These are phyloP conservation scores for Cardiospermum halicacabum DNA, from an alignment of 345 rosid species.

Conservation along the genomic window DNA sequence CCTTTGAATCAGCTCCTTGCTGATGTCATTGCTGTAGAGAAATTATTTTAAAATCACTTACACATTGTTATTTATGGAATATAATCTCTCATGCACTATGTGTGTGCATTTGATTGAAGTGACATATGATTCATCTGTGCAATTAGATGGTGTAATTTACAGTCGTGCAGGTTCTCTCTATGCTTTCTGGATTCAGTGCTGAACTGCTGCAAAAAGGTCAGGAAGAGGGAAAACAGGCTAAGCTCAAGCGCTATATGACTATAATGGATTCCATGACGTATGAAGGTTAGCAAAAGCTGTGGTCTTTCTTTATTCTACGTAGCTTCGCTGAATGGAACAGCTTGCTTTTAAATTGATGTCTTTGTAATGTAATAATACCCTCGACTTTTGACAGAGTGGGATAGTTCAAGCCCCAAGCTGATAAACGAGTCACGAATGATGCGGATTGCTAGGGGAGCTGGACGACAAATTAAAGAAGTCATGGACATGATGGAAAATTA, in stretches of 20 bases:
- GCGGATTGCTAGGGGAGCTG: slow-evolving; percentile 82
- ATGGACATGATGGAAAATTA: slow-evolving; percentile 87
- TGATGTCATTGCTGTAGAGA: not conserved
- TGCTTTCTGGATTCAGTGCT: slow-evolving; percentile 82
- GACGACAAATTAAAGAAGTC: slow-evolving; percentile 70
- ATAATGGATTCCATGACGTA: slow-evolving; percentile 99
- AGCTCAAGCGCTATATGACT: slow-evolving; percentile 88
- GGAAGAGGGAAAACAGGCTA: slow-evolving; percentile 92
- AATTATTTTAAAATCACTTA: not conserved
- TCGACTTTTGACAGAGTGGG: slow-evolving; percentile 53
- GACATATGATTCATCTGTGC: not conserved
- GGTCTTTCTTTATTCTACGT: not conserved
- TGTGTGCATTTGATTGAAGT: not conserved
- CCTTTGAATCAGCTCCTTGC: not conserved
- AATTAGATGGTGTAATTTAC: not conserved
- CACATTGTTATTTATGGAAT: not conserved
- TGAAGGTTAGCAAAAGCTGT: slow-evolving; percentile 54
- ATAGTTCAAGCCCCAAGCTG: slow-evolving; percentile 72
- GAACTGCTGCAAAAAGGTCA: slow-evolving; percentile 92
- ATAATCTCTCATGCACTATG: not conserved
- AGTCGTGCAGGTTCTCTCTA: slow-evolving; percentile 60
- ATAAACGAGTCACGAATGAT: slow-evolving; percentile 70
- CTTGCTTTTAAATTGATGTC: not conserved
- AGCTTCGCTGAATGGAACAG: not conserved
- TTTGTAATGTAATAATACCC: not conserved